Base-by-base conservation (phyloP, 257 asterid genomes). In the Jacaranda copaia region DNA sequence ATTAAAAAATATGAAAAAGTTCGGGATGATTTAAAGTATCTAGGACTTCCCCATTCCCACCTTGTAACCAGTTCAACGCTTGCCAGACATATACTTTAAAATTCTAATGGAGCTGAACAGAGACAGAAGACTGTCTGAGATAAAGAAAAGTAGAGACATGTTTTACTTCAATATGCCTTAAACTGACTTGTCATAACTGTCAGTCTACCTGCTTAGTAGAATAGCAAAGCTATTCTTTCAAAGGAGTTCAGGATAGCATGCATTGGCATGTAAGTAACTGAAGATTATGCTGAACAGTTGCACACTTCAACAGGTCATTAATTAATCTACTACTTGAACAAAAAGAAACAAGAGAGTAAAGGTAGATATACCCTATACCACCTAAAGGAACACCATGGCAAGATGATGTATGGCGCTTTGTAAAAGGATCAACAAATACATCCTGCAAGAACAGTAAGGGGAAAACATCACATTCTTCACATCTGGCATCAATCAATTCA, bases 381-480 rank as follows among this genome's bases (percentile, higher is more conserved):
- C 99, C 99, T 57, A 96, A 9, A 74, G 99, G 99, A 82, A 93
- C 98, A 75, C 98, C 98, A 57, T 88, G 97, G 87, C 97, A 89
- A 75, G 99, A 90, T 68, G 97, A 81, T 52, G 90, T 68, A 20
- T 78, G 77, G 62, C 98, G 98, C 84, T 87, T 90, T 36, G 84
- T 73, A 77, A 93, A 96, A 84, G 99, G 99, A 86, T 96, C 87
- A n/a, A 93, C 2, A 85, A 96, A 91, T 68, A 82, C 82, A 19
- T 81, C 87, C 97, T 96, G 88, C 88, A 88, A 74, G 79, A 85
- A 60, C 58, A 85, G 63, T 72, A 11, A 53, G 60, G 15, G 65
- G 70, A 58, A 62, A 55, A 63, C 8, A 63, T 59, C 72, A 77
- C 68, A 72, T 53, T 80, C 45, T 62, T 58, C 51, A 40, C 38